phyloP scores from a whole-genome alignment of 352 stramenopile species.

The Lagenidium giganteum region DNA sequence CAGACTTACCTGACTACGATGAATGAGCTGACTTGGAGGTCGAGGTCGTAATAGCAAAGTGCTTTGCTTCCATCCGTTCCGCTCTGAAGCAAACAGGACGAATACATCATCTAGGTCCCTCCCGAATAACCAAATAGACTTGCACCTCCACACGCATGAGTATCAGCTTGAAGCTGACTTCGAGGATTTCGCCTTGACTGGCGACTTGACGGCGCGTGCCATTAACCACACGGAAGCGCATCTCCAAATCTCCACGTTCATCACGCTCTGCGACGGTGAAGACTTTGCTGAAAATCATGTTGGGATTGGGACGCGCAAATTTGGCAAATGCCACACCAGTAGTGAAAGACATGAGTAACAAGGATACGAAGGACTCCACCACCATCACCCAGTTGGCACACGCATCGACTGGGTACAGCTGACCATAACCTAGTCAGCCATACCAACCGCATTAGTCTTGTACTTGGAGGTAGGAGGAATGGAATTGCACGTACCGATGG shows the following conservation, averaged over 20 bases:
- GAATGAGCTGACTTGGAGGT: slow-evolving; percentile 34
- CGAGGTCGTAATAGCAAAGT: slow-evolving; percentile 61
- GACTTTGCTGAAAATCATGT: slow-evolving; percentile 45
- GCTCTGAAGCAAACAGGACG: slow-evolving; percentile 14
- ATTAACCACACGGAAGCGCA: slow-evolving; percentile 58
- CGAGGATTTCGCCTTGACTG: slow-evolving; percentile 41
- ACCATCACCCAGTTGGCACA: slow-evolving; percentile 48
- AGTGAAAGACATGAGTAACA: slow-evolving; percentile 53
- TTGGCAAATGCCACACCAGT: slow-evolving; percentile 64
- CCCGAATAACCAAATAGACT: neutral
- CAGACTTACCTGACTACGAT: slow-evolving; percentile 35
- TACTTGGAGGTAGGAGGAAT: no score
- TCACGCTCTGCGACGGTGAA: slow-evolving; percentile 35
- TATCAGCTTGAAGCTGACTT: slow-evolving; percentile 58
- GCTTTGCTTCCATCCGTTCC: slow-evolving; percentile 32
- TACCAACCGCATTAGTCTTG: no score
- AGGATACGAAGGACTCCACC: slow-evolving; percentile 47
- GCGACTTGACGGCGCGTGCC: slow-evolving; percentile 32
- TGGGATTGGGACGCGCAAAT: slow-evolving; percentile 41
- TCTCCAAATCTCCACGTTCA: slow-evolving; percentile 25
- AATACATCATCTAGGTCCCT: no score
- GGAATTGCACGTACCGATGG: slow-evolving; percentile 23
- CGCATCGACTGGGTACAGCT: slow-evolving; percentile 34
- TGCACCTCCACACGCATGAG: slow-evolving; percentile 55
- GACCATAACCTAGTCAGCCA: slow-evolving; percentile 31